Base-by-base conservation (phyloP, 1,284 basidiomycete genomes). In the Inonotus obliquus region DNA sequence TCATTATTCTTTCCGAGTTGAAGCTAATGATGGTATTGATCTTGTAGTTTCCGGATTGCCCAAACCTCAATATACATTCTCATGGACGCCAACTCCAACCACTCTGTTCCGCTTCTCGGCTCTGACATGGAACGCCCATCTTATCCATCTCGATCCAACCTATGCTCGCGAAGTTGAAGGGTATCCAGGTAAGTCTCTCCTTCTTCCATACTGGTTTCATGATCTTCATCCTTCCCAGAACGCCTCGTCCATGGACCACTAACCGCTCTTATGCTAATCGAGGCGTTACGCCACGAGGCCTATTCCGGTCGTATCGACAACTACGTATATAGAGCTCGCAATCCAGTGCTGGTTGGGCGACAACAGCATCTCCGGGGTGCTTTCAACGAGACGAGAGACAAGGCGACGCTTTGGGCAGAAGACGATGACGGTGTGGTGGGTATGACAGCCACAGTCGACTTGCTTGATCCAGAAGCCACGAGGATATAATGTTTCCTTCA, bases 41-140 rank as follows among this genome's bases (percentile, higher is more conserved):
- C 23, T 25, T 52, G 25, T 66, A 86, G 84, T 85, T 61, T 71
- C 76, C 25, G 78, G 73, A 62, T 67, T 86, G 17, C 85, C 86
- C n/a, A 67, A 69, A 9, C 73, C 79, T 21, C 81, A 86, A 62
- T 86, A 89, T 69, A 79, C 80, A 1, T 85, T 89, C 69, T 76
- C 75, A 37, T 92, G 85, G 70, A 82, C 76, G 7, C 91, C 91
- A 13, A 84, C 81, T 19, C 73, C 84, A 38, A 85, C 85, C 3
- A 90, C 87, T 1, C 77, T 94, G 21, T 94, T 94, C 77, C 84
- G 91, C 10, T 94, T 89, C 75, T 92, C 90, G 11, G 90, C 92
- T 13, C 76, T 94, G 41, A 94, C 87, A 62, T 92, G 90, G 74
- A 90, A 91, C 65, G 85, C 81, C 7, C 88, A 91, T 67, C 77